Evolutionary conservation across 2,329 filamentous ascomycete species (phyloP).

Genomic region (Cladophialophora psammophila): DNA sequence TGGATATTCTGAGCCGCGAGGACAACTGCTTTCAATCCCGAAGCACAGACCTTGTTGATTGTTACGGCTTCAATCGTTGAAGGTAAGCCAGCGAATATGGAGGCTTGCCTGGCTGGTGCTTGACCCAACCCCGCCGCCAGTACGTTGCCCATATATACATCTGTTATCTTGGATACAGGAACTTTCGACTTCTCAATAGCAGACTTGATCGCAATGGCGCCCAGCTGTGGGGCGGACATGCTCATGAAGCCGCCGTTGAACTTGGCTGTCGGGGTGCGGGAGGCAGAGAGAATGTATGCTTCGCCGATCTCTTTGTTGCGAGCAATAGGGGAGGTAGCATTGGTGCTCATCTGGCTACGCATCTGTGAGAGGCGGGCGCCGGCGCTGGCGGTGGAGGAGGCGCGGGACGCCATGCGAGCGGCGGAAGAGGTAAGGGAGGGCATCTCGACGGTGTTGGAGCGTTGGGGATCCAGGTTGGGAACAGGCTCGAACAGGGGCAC

Average conservation of each 20-base stretch:
- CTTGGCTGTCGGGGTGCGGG: constrained; percentile 88
- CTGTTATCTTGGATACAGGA: constrained; percentile 79
- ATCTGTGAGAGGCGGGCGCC: constrained; percentile 56
- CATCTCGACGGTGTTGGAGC: constrained; percentile 24
- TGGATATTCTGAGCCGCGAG: constrained; percentile 95
- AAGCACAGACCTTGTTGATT: constrained; percentile 98
- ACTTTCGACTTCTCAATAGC: constrained; percentile 86
- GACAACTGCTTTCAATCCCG: constrained; percentile 88
- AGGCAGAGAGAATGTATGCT: constrained; percentile 90
- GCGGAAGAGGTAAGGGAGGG: constrained; percentile 29
- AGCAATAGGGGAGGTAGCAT: constrained; percentile 45
- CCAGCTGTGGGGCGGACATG: constrained; percentile 85
- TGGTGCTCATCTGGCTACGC: constrained; percentile 61
- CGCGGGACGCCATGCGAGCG: constrained; percentile 31
- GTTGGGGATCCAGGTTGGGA: constrained; percentile 26
- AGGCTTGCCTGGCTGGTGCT: constrained; percentile 87
- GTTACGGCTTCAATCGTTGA: constrained; percentile 85
- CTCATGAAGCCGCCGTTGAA: constrained; percentile 90
- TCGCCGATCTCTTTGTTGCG: constrained; percentile 76
- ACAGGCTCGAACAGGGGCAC: neutral
- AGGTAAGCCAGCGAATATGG: constrained; percentile 85
- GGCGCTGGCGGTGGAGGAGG: constrained; percentile 35
- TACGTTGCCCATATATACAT: constrained; percentile 98
- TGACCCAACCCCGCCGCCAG: constrained; percentile 85
- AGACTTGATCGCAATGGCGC: constrained; percentile 88